Conservation (phyloP, 148 eudicot genomes). For the Cornus kousa region DNA sequence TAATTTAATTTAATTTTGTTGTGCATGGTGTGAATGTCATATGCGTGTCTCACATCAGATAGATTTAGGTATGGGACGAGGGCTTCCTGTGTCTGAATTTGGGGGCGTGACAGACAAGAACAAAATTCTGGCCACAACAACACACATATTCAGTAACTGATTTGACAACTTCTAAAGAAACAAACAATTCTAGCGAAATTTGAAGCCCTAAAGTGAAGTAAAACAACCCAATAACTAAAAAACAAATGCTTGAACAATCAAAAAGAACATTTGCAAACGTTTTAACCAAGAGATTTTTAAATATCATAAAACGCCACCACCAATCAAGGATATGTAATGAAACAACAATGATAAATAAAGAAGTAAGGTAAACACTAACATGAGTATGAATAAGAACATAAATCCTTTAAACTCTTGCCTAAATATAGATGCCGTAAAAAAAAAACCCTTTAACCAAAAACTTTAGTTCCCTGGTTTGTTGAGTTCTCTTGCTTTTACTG, state of each 20-base stretch:
- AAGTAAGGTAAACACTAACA: neutral
- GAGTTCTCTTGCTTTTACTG: neutral
- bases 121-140: too few relatives aligned
- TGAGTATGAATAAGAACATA: neutral
- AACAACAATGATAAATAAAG: neutral
- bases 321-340: neutral
- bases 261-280: neutral
- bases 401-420: neutral
- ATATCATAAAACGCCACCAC: too few relatives aligned
- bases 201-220: neutral
- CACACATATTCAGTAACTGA: neutral
- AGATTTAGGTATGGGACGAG: too few relatives aligned
- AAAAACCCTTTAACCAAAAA: neutral
- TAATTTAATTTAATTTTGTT: too few relatives aligned
- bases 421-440: neutral
- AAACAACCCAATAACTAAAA: conserved; percentile 4
- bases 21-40: too few relatives aligned
- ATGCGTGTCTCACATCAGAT: too few relatives aligned
- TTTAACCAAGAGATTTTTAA: neutral
- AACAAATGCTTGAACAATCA: neutral
- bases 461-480: neutral
- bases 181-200: too few relatives aligned
- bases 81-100: too few relatives aligned
- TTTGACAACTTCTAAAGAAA: neutral
- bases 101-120: too few relatives aligned